These are phyloP conservation scores for Orbilia oligospora DNA, from an alignment of 2,329 filamentous ascomycete species.

Conservation along the genomic window DNA sequence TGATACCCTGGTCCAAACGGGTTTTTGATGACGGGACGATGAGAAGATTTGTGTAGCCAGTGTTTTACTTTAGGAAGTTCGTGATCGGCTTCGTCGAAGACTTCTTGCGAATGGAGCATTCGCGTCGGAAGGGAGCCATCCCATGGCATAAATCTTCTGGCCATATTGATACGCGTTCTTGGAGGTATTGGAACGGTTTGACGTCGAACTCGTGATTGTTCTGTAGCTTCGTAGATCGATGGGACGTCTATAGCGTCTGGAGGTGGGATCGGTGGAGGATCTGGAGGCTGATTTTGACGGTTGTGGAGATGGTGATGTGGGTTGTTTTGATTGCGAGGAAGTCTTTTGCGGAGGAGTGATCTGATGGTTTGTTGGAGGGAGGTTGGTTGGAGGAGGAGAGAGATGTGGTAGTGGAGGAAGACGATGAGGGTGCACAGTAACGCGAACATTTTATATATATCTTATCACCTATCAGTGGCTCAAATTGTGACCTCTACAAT, in stretches of 20 bases:
- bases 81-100: too few species aligned
- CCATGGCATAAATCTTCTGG: conserved; percentile 19
- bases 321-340: too few species aligned
- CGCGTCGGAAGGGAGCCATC: conserved; percentile 29
- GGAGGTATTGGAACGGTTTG: neutral
- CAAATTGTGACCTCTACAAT: too few species aligned
- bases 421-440: neutral
- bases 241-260: neutral
- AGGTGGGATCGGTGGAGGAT: neutral
- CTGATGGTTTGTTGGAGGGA: neutral
- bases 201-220: neutral
- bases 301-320: neutral
- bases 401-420: neutral
- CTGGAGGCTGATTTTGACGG: neutral
- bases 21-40: neutral
- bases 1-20: neutral
- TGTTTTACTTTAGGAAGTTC: neutral
- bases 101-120: too few species aligned
- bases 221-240: neutral
- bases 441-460: neutral
- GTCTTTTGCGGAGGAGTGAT: neutral
- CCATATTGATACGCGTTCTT: neutral
- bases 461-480: too few species aligned
- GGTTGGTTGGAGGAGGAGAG: neutral
- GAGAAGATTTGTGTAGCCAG: conserved; percentile 20